These are phyloP conservation scores for Crepidotus variabilis DNA, from an alignment of 768 basidiomycete species.

Conservation along the genomic window DNA sequence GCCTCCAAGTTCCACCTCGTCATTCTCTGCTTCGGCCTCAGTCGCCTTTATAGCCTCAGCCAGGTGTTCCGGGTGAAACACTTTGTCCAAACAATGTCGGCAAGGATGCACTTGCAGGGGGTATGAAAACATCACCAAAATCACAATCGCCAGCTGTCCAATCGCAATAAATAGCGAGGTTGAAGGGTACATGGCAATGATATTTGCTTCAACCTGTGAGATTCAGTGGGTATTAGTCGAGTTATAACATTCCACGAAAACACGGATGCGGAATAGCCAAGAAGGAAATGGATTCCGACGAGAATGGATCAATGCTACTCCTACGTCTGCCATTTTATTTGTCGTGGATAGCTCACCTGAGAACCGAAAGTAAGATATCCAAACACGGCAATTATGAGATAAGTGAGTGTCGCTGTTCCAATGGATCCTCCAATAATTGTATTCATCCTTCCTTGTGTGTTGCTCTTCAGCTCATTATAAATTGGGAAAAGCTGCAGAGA, in stretches of 20 bases:
- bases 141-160: slow-evolving; percentile 89
- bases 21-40: slow-evolving; percentile 38
- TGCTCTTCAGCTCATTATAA: slow-evolving; percentile 84
- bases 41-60: slow-evolving; percentile 22
- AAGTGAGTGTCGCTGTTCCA: slow-evolving; percentile 76
- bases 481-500: slow-evolving; percentile 78
- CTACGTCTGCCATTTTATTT: not conserved
- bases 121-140: slow-evolving; percentile 89
- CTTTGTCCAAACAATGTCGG: slow-evolving; percentile 87
- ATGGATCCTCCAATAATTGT: slow-evolving; percentile 84
- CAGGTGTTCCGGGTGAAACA: slow-evolving; percentile 51
- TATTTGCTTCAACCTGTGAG: slow-evolving; percentile 78
- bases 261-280: no score
- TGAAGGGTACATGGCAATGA: slow-evolving; percentile 91
- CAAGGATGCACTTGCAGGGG: slow-evolving; percentile 95
- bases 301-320: no score
- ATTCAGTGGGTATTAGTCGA: slow-evolving; percentile 8
- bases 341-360: slow-evolving; percentile 41
- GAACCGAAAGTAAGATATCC: slow-evolving; percentile 94
- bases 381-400: slow-evolving; percentile 84
- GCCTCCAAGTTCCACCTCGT: slow-evolving; percentile 39
- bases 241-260: not conserved
- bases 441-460: slow-evolving; percentile 83
- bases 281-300: no score
- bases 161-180: slow-evolving; percentile 90